Conservation (phyloP, 2,329 filamentous ascomycete species). For the Parastagonospora avenae region DNA sequence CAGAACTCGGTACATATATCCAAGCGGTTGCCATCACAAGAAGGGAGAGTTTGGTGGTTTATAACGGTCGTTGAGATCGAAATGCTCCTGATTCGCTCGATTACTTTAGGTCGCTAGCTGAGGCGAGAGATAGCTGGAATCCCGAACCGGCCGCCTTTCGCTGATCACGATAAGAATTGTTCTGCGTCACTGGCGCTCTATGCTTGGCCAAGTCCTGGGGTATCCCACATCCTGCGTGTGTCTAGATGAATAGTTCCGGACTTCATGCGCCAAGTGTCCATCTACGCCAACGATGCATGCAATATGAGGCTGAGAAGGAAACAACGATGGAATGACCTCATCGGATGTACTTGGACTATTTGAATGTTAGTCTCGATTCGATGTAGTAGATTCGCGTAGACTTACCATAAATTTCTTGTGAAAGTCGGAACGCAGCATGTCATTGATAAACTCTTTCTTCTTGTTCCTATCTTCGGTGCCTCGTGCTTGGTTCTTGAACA, state of each 20-base stretch:
- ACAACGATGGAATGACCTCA: conserved; percentile 26
- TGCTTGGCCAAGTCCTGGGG: conserved; percentile 22
- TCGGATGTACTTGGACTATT: conserved; percentile 46
- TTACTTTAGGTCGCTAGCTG: conserved; percentile 11
- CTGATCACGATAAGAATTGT: conserved; percentile 43
- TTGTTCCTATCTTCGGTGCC: conserved; percentile 91
- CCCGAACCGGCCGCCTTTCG: conserved; percentile 25
- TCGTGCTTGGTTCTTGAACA: conserved; percentile 98
- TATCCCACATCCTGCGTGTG: conserved; percentile 27
- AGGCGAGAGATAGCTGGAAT: conserved; percentile 27
- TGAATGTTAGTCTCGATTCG: conserved; percentile 13
- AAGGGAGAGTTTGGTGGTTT: not conserved
- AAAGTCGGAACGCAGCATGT: conserved; percentile 92
- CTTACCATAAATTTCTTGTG: conserved; percentile 93
- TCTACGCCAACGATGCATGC: conserved; percentile 30
- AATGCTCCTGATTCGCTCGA: conserved; percentile 16
- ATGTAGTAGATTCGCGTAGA: not conserved
- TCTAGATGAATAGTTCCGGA: conserved; percentile 14
- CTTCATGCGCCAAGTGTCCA: conserved; percentile 20
- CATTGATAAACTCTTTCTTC: conserved; percentile 97
- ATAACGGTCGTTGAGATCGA: not conserved
- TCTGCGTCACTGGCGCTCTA: conserved; percentile 29
- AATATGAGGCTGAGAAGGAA: conserved; percentile 6
- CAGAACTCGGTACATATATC: too few relatives aligned
- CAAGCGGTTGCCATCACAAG: too few relatives aligned